These are phyloP conservation scores for Chernovozyma sophiae-reginae DNA, from an alignment of 1,139 yeast species.

Conservation along the genomic window DNA sequence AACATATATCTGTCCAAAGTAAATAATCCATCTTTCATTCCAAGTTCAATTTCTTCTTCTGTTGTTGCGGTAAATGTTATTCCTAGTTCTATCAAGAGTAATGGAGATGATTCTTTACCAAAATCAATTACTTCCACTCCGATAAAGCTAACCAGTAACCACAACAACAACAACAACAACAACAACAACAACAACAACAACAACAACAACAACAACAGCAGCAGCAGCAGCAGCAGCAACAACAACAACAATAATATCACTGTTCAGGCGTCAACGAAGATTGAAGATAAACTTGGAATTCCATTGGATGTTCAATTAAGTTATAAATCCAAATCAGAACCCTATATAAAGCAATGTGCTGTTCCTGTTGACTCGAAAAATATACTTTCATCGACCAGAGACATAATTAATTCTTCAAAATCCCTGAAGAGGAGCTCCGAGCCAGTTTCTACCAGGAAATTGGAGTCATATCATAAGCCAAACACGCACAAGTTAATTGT, in stretches of 20 bases:
- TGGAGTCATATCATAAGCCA: not conserved
- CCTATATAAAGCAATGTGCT: not conserved
- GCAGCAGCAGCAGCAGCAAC: too few relatives aligned
- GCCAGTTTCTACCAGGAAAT: not conserved
- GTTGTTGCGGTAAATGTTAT: not conserved
- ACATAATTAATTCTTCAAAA: not conserved
- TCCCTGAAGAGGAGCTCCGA: not conserved
- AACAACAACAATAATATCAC: not conserved
- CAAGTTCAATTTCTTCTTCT: conserved; percentile 6
- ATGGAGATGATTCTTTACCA: too few relatives aligned
- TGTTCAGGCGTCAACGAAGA: not conserved
- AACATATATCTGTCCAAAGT: conserved; percentile 21
- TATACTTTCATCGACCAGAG: not conserved
- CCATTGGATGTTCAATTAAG: not conserved
- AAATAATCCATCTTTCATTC: conserved; percentile 23
- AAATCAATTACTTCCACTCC: not conserved
- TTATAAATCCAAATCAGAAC: not conserved
- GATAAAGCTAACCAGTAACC: not conserved
- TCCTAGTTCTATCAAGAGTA: not conserved
- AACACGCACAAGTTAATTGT: not conserved
- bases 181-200: too few relatives aligned
- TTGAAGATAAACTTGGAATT: not conserved
- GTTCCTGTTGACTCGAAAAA: not conserved
- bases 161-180: not conserved
- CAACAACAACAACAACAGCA: not conserved